Evolutionary conservation across 2,329 filamentous ascomycete species (phyloP), one percentile per base, ranked within the genome.

Genomic region (Geosmithia flava): DNA sequence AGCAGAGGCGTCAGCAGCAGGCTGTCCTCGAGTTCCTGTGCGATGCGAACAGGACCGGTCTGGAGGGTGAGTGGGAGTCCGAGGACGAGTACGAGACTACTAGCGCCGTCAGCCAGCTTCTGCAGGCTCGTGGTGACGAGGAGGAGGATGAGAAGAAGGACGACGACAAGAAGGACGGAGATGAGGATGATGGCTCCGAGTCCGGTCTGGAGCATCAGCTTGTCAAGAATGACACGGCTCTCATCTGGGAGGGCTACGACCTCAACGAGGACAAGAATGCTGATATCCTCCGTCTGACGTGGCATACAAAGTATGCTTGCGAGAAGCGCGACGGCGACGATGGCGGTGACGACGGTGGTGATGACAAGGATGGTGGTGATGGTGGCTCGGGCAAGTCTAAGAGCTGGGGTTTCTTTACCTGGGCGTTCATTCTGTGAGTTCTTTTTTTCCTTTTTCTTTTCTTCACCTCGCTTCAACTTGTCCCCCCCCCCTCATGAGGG

Each of bases 331-430:
- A 70, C 37, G 69, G 68, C 55, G 66, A 70, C 47, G 67, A 71
- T 13, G 69, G 65, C 7, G 67, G 71, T 17, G 66, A 64, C 19
- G 33, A 7, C n/a, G 69, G 65, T 7, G 67, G 71, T 17, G 66
- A 64, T 17, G 33, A 7, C n/a, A 16, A 27, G 23, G 23, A 27
- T 27, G 23, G 23, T 8, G 23, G 23, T 8, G 23, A 27, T 5
- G 58, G 56, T 20, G 66, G 56, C 37, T 67, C 69, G 29, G 68
- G 69, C 52, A 66, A 69, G 45, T 67, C 71, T 16, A 69, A 67
- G 10, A 68, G 80, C 60, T 97, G 91, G 93, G 93, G 93, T 2
- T 93, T 96, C 72, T 97, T 97, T 60, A 96, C 91, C 17, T 98
- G 93, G 93, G 78, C 97, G 59, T 79, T 97, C 55, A 81, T 98